A percentile compares a stretch with the other conserved stretches of the same genome.
Evolutionary conservation across 1,284 basidiomycete genomes (phyloP).

Genomic region (Cryptococcus amylolentus): DNA sequence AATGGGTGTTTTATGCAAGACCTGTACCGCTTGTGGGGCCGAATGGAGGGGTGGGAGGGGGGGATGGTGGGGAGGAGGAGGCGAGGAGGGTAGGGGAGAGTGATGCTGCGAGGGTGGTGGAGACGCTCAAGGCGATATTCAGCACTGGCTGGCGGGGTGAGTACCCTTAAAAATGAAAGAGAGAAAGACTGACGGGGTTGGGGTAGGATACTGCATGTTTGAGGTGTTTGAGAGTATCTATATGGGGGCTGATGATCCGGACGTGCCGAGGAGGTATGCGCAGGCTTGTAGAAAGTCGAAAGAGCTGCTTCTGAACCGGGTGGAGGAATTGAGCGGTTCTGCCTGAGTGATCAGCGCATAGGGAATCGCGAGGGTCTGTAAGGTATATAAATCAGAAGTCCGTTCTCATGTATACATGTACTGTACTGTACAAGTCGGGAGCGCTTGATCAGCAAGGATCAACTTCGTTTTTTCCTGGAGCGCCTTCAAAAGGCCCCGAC

Average conservation of each 20-base stretch:
- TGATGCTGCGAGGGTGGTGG: constrained; percentile 6
- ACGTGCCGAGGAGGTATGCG: constrained; percentile 4
- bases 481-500: too few relatives aligned
- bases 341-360: too few relatives aligned
- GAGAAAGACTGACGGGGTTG: neutral
- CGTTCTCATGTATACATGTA: too few relatives aligned
- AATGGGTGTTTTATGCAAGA: constrained; percentile 9
- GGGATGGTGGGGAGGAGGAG: constrained; percentile 5
- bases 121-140: constrained; percentile 11
- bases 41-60: neutral
- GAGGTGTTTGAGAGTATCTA: constrained; percentile 9
- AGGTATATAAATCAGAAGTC: too few relatives aligned
- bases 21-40: constrained; percentile 12
- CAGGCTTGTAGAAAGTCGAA: constrained; percentile 1
- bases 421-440: too few relatives aligned
- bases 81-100: constrained; percentile 3
- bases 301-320: neutral
- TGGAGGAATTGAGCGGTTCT: too few relatives aligned
- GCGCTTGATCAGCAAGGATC: too few relatives aligned
- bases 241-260: constrained; percentile 6
- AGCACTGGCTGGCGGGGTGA: constrained; percentile 15
- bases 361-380: too few relatives aligned
- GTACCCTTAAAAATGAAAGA: neutral
- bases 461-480: too few relatives aligned
- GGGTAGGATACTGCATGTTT: constrained; percentile 7